phyloP scores from a whole-genome alignment of 2,329 filamentous ascomycete species.

The Conoideocrella luteorostrata region DNA sequence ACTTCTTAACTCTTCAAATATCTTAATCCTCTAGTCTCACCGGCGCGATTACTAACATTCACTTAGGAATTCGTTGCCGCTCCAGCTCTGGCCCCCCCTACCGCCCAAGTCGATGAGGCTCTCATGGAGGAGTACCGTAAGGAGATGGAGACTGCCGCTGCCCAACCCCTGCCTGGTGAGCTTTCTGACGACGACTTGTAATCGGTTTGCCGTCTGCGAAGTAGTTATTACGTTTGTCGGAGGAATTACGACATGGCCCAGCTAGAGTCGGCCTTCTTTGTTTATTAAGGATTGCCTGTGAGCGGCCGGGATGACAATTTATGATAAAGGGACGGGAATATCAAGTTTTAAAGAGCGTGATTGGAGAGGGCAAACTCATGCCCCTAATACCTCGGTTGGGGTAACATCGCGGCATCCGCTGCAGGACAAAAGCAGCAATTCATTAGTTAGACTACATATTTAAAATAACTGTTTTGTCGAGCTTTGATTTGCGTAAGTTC shows the following conservation, averaged over 20 bases:
- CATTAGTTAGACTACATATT: conserved; percentile 31
- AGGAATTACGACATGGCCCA: conserved; percentile 18
- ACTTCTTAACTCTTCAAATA: conserved; percentile 6
- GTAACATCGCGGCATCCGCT: conserved; percentile 26
- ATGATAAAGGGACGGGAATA: conserved; percentile 28
- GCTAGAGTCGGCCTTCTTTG: conserved; percentile 14
- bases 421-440: conserved; percentile 21
- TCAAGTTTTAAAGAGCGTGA: conserved; percentile 30
- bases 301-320: conserved; percentile 31
- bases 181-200: conserved; percentile 70
- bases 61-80: conserved; percentile 90
- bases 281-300: conserved; percentile 21
- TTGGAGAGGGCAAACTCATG: conserved; percentile 25
- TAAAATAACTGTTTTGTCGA: conserved; percentile 21
- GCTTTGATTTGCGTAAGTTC: no score
- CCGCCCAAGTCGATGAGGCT: conserved; percentile 78
- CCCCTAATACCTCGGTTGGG: conserved; percentile 24
- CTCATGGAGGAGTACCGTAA: conserved; percentile 76
- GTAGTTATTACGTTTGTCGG: conserved; percentile 8
- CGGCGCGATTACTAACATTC: conserved; percentile 19
- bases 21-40: background rate
- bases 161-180: conserved; percentile 88
- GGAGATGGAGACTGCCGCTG: conserved; percentile 79
- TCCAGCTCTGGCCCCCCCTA: conserved; percentile 87
- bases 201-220: conserved; percentile 21